Conservation (phyloP, 768 basidiomycete genomes). For the Inosperma sp. region DNA sequence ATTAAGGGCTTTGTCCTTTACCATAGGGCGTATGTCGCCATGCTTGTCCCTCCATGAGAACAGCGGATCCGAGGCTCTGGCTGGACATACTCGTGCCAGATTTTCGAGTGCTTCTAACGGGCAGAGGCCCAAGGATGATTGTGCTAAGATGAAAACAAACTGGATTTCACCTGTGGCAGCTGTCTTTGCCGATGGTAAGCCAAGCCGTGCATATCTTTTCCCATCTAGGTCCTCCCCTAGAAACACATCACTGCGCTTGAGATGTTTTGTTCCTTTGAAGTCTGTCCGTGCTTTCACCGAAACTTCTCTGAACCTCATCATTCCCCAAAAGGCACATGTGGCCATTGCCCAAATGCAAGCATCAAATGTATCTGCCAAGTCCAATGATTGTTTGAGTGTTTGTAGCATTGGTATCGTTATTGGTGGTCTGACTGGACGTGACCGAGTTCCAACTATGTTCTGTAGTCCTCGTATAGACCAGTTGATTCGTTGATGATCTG, state of each 20-base stretch:
- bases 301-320: conserved; percentile 37
- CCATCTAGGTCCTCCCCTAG: conserved; percentile 24
- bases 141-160: conserved; percentile 22
- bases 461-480: conserved; percentile 30
- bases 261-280: conserved; percentile 23
- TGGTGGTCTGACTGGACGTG: conserved; percentile 26
- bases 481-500: conserved; percentile 17
- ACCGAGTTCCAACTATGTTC: conserved; percentile 14
- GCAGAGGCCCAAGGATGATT: conserved; percentile 20
- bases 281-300: conserved; percentile 19
- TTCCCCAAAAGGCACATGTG: conserved; percentile 35
- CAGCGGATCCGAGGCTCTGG: conserved; percentile 25
- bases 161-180: conserved; percentile 30
- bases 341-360: conserved; percentile 38
- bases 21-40: conserved; percentile 28
- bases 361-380: conserved; percentile 32
- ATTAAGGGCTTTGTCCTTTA: conserved; percentile 21
- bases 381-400: conserved; percentile 18
- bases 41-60: conserved; percentile 33
- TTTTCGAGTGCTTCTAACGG: conserved; percentile 30
- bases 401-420: conserved; percentile 31
- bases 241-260: conserved; percentile 20
- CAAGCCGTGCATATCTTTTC: conserved; percentile 24
- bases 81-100: conserved; percentile 24
- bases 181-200: conserved; percentile 36